phyloP scores from a whole-genome alignment of 2,329 filamentous ascomycete species.

The Diaporthe ilicicola region DNA sequence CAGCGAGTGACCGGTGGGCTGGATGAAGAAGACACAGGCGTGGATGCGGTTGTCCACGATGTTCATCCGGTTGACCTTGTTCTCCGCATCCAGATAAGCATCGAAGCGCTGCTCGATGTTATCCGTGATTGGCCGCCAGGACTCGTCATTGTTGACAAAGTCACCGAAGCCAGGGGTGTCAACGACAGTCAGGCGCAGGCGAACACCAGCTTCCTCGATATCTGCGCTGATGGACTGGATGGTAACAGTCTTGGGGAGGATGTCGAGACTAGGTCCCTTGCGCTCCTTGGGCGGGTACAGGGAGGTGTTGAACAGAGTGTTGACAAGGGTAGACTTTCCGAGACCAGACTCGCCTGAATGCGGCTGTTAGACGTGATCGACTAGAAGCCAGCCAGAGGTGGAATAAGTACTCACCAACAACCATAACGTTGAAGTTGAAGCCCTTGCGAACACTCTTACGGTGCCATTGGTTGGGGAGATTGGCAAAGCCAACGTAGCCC shows the following conservation, averaged over 20 bases:
- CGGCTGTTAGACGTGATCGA: conserved; percentile 25
- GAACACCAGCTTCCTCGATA: conserved; percentile 98
- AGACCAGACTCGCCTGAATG: conserved; percentile 92
- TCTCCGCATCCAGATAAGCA: conserved; percentile 97
- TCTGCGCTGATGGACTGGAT: conserved; percentile 96
- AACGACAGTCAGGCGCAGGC: conserved; percentile 93
- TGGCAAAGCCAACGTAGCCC: conserved; percentile 98
- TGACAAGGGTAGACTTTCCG: conserved; percentile 98
- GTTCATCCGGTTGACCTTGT: conserved; percentile 99
- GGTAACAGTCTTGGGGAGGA: conserved; percentile 96
- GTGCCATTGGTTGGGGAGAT: conserved; percentile 99
- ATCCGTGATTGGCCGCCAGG: conserved; percentile 98
- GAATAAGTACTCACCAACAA: conserved; percentile 79
- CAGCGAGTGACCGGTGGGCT: conserved; percentile 96
- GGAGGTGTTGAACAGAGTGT: conserved; percentile 99
- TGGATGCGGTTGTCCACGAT: conserved; percentile 99
- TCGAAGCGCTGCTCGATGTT: conserved; percentile 99
- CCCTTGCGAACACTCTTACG: conserved; percentile 99
- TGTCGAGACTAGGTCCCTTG: conserved; percentile 96
- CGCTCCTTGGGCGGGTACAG: conserved; percentile 98
- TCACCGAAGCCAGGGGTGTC: conserved; percentile 98
- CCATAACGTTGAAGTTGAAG: conserved; percentile 99
- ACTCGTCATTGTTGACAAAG: conserved; percentile 99
- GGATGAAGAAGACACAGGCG: conserved; percentile 99
- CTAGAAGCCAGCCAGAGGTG: neutral